Percentiles rank a stretch among this genome's conserved stretches.
Conservation (phyloP, 257 asterid species). For the Solanum ahanhuiri region DNA sequence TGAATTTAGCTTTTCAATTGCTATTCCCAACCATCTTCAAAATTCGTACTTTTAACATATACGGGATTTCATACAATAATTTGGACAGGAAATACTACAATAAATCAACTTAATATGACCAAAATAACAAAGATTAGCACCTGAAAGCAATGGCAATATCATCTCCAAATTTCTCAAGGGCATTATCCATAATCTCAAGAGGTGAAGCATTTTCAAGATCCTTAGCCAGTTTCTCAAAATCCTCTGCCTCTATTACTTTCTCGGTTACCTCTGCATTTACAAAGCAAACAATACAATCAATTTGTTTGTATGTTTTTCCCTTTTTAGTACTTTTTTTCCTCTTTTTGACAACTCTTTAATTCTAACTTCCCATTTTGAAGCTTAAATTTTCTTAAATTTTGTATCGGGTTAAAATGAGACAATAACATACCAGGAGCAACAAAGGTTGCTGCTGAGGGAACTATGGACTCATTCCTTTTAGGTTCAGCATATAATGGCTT, state of each 20-base stretch:
- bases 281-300: neutral
- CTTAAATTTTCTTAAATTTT: neutral
- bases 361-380: too few relatives aligned
- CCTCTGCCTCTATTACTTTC: conserved; percentile 14
- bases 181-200: conserved; percentile 48
- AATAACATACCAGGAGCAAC: conserved; percentile 35
- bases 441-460: conserved; percentile 39
- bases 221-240: conserved; percentile 32
- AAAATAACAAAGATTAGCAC: conserved; percentile 17
- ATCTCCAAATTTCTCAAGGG: conserved; percentile 43
- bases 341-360: too few relatives aligned
- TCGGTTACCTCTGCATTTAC: conserved; percentile 24
- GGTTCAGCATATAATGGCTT: conserved; percentile 59
- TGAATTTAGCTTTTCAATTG: neutral
- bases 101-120: neutral
- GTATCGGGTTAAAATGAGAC: neutral
- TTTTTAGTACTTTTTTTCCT: neutral
- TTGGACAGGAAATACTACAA: neutral
- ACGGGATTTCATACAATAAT: neutral
- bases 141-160: conserved; percentile 75
- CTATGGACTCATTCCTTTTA: conserved; percentile 34
- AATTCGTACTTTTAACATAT: neutral
- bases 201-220: conserved; percentile 51
- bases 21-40: neutral
- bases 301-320: neutral